Conservation (phyloP, 1,284 basidiomycete genomes). For the Takashimella tepidaria region DNA sequence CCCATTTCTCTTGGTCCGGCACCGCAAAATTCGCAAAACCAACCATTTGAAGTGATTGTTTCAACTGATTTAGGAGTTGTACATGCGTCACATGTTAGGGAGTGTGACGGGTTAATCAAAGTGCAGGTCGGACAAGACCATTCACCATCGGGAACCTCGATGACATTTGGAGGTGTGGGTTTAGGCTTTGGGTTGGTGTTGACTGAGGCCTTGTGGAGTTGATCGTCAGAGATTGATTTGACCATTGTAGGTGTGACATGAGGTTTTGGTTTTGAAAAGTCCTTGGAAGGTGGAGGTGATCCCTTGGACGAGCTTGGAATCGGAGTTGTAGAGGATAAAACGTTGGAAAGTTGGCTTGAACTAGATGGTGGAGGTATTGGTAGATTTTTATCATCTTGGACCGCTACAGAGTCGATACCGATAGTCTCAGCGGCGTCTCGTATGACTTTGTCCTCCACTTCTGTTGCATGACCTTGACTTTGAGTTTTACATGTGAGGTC, state of each 20-base stretch:
- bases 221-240: constrained; percentile 5
- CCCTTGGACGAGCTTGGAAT: not conserved
- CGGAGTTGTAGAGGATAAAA: no score
- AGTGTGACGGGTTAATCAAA: constrained; percentile 55
- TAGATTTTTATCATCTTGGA: constrained; percentile 39
- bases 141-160: constrained; percentile 17
- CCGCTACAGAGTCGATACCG: constrained; percentile 59
- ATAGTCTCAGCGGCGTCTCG: constrained; percentile 64
- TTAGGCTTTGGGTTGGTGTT: not conserved
- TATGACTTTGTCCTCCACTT: constrained; percentile 61
- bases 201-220: not conserved
- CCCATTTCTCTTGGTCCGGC: constrained; percentile 58
- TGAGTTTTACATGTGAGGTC: constrained; percentile 60
- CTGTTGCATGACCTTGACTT: constrained; percentile 47
- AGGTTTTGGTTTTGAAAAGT: not conserved
- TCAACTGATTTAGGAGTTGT: constrained; percentile 50
- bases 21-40: constrained; percentile 66
- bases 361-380: constrained; percentile 2
- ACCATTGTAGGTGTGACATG: not conserved
- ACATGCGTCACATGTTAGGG: constrained; percentile 63
- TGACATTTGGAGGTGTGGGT: not conserved
- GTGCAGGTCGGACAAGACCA: constrained; percentile 73
- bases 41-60: constrained; percentile 47
- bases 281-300: not conserved
- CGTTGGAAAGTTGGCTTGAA: no score